These are phyloP conservation scores for Xylariaceae sp. DNA, from an alignment of 2,329 filamentous ascomycete genomes.

Conservation along the genomic window DNA sequence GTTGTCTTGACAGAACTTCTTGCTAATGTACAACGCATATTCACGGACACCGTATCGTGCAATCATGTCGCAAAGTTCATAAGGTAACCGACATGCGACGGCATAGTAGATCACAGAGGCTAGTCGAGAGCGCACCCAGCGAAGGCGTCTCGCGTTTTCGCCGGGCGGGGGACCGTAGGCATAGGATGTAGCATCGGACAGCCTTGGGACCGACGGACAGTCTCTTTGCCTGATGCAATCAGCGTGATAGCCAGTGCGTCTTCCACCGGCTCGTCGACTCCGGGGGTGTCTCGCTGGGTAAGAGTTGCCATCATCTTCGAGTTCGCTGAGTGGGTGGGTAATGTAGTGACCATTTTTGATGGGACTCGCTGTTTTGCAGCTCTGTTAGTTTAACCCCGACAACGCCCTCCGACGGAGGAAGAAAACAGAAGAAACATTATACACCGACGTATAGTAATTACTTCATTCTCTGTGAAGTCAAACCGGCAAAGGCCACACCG, in stretches of 20 bases:
- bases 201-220: background rate
- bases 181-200: constrained; percentile 2
- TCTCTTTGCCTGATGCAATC: background rate
- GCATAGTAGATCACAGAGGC: background rate
- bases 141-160: background rate
- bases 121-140: background rate
- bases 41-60: background rate
- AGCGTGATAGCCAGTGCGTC: background rate
- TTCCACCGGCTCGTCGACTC: background rate
- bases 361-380: background rate
- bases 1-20: background rate
- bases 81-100: background rate
- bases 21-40: background rate
- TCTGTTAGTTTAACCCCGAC: background rate
- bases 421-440: background rate
- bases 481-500: constrained; percentile 4
- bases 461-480: background rate
- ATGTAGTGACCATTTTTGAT: background rate
- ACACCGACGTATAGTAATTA: background rate
- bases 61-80: background rate
- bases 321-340: background rate
- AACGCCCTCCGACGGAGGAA: too few species aligned
- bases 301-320: background rate
- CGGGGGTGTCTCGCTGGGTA: background rate
- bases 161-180: background rate